These are phyloP conservation scores for Neodidymelliopsis sp. DNA, from an alignment of 2,329 filamentous ascomycete genomes.

Conservation along the genomic window DNA sequence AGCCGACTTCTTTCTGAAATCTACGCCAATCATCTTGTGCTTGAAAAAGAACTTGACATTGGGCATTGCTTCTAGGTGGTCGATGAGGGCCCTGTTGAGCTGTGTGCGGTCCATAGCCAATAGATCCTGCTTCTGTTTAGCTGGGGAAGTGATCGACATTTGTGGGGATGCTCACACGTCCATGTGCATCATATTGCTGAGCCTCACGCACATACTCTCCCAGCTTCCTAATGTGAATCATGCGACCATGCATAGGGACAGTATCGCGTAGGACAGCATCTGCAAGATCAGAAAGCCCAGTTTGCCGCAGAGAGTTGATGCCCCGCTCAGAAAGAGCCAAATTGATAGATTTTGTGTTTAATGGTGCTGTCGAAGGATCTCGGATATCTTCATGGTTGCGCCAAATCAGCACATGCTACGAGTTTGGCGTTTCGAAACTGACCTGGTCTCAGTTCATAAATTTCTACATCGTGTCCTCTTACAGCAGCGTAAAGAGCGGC, in stretches of 20 bases:
- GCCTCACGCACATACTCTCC: conserved; percentile 76
- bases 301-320: conserved; percentile 82
- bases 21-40: conserved; percentile 89
- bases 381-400: conserved; percentile 72
- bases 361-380: conserved; percentile 78
- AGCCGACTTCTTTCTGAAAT: conserved; percentile 79
- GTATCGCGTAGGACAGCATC: conserved; percentile 77
- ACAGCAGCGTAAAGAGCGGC: conserved; percentile 92
- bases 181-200: conserved; percentile 91
- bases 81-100: conserved; percentile 83
- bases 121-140: conserved; percentile 67
- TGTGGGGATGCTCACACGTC: conserved; percentile 68
- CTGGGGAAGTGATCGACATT: neutral
- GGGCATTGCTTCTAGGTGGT: conserved; percentile 80
- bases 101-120: conserved; percentile 84
- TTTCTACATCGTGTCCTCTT: conserved; percentile 86
- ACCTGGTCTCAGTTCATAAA: conserved; percentile 95
- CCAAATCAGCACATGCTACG: neutral
- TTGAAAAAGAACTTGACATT: conserved; percentile 94
- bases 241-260: conserved; percentile 93
- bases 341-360: conserved; percentile 99
- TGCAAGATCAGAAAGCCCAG: conserved; percentile 71
- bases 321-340: conserved; percentile 92
- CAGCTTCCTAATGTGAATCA: conserved; percentile 82
- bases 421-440: conserved; percentile 42